phyloP scores from a whole-genome alignment of 495 filamentous ascomycete genomes.

The Wilcoxina mikolae region DNA sequence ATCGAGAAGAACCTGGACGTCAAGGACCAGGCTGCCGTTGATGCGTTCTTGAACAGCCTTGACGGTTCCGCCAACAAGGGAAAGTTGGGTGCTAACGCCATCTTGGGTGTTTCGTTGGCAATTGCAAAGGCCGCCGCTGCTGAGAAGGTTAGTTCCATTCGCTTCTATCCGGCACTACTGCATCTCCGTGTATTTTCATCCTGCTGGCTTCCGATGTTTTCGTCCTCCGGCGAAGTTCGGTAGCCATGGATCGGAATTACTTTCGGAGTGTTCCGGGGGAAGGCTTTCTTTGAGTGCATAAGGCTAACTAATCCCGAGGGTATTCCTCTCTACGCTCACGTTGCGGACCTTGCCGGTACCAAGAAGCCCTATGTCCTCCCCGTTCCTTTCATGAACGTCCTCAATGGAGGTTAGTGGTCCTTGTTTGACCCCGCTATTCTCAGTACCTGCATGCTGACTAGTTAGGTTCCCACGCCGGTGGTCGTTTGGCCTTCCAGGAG shows the following conservation, averaged over 20 bases:
- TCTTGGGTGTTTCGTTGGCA: constrained; percentile 89
- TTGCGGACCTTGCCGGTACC: constrained; percentile 95
- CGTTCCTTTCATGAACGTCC: constrained; percentile 98
- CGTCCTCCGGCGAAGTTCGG: not conserved
- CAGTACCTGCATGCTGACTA: not conserved
- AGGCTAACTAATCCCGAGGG: constrained; percentile 33
- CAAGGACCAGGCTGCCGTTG: constrained; percentile 88
- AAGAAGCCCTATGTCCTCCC: constrained; percentile 99
- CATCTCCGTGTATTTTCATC: constrained; percentile 2
- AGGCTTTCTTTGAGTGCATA: not conserved
- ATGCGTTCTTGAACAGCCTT: constrained; percentile 88
- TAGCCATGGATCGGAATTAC: constrained; percentile 2
- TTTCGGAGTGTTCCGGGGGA: constrained; percentile 4
- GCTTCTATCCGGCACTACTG: not conserved
- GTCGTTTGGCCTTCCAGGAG: constrained; percentile 97
- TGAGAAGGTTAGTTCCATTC: constrained; percentile 53
- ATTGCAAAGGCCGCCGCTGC: constrained; percentile 96
- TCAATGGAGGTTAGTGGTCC: constrained; percentile 64
- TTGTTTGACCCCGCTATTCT: constrained; percentile 23
- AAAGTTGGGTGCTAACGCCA: constrained; percentile 95
- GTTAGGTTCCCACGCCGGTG: constrained; percentile 79
- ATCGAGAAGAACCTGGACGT: constrained; percentile 91
- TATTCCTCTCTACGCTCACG: constrained; percentile 91
- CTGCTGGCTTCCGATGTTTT: not conserved
- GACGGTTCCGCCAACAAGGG: constrained; percentile 96